Percentiles rank a stretch among this genome's conserved stretches.
phyloP scores from a whole-genome alignment of 2,329 filamentous ascomycete genomes.

The Botrytis tulipae region DNA sequence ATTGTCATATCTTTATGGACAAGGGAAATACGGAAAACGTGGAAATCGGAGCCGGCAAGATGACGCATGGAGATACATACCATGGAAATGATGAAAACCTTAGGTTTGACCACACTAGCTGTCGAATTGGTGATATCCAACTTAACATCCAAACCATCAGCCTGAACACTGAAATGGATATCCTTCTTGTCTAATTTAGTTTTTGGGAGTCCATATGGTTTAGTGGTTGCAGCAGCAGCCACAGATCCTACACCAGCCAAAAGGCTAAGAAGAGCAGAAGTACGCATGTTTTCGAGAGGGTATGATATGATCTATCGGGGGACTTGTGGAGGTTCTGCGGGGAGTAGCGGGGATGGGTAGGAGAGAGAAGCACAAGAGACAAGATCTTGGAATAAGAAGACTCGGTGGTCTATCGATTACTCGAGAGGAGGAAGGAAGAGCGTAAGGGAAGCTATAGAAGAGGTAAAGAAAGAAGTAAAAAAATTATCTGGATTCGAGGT shows the following conservation, averaged over 20 bases:
- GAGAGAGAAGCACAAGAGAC: neutral
- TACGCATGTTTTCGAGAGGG: constrained; percentile 11
- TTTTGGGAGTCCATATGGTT: constrained; percentile 9
- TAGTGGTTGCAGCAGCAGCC: constrained; percentile 12
- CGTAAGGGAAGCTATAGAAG: neutral
- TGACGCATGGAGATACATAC: constrained; percentile 41
- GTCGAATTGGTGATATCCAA: constrained; percentile 10
- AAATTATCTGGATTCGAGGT: neutral
- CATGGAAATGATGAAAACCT: constrained; percentile 63
- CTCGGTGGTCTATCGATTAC: neutral
- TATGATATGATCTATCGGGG: neutral
- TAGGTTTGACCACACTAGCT: constrained; percentile 44
- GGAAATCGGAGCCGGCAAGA: neutral
- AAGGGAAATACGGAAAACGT: neutral
- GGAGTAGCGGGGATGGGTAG: neutral
- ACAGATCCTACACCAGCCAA: constrained; percentile 14
- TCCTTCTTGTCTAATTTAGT: constrained; percentile 10
- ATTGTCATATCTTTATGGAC: neutral
- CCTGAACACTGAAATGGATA: constrained; percentile 12
- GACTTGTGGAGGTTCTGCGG: neutral
- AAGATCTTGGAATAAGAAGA: neutral
- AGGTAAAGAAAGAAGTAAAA: neutral
- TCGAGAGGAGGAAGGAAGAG: neutral
- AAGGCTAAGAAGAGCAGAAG: constrained; percentile 14
- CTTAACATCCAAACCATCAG: constrained; percentile 9